Percentiles rank a stretch among this genome's conserved stretches.
phyloP scores from a whole-genome alignment of 225 moss, liverwort and hornwort genomes.

The Sphagnum tenellum region DNA sequence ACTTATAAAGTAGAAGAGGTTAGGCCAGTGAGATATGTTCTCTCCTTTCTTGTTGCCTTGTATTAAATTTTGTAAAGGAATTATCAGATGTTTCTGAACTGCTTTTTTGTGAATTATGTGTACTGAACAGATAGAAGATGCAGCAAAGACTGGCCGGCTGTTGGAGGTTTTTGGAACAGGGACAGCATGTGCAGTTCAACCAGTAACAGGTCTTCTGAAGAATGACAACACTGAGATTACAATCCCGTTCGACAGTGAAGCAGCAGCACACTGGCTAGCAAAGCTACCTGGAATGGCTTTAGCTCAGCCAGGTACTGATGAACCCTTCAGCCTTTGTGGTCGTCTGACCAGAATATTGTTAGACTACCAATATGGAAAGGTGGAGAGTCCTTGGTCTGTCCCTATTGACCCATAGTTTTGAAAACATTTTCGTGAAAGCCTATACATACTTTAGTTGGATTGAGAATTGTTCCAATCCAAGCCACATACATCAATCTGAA shows the following conservation, averaged over 20 bases:
- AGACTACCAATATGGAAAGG: constrained; percentile 70
- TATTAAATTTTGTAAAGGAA: no score
- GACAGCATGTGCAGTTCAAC: constrained; percentile 80
- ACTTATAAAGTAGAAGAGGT: no score
- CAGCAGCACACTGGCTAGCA: constrained; percentile 52
- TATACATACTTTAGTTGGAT: no score
- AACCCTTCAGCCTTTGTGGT: constrained; percentile 75
- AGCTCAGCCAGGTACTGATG: constrained; percentile 14
- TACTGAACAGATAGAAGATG: constrained; percentile 51
- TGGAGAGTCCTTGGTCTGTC: constrained; percentile 56
- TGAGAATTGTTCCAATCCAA: no score
- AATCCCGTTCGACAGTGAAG: constrained; percentile 46
- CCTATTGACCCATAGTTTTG: constrained; percentile 25
- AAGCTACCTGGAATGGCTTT: constrained; percentile 39
- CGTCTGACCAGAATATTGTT: constrained; percentile 51
- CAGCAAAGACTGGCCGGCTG: constrained; percentile 45
- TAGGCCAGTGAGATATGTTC: no score
- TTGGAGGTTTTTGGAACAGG: constrained; percentile 81
- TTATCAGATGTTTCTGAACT: no score
- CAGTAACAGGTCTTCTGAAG: constrained; percentile 50
- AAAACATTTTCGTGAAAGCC: no score
- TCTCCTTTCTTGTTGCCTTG: no score
- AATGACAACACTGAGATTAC: constrained; percentile 38
- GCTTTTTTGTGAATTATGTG: no score
- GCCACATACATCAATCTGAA: no score